Base-by-base conservation (phyloP, 352 stramenopile genomes). In the Pseudoperonospora humuli region DNA sequence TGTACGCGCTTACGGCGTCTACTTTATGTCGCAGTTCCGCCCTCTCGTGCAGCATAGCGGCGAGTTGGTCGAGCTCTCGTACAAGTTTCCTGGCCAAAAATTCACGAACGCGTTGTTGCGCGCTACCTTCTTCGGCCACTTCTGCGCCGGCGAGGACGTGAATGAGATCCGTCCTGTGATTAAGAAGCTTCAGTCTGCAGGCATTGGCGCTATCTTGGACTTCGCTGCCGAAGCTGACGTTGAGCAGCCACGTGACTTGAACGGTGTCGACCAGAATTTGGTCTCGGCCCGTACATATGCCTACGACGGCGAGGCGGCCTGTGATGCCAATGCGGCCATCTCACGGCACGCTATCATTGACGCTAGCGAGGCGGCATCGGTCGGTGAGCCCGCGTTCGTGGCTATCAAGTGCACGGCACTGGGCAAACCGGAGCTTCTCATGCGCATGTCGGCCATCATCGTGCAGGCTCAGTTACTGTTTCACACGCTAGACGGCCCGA, bases 331-430 rank as follows among this genome's bases (percentile, higher is more conserved):
- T 59, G 75, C 89, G 1, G 68, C 90, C 32, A 93, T 92, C 46
- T 81, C 77, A 11, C 75, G 78, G 21, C 72, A 89, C 48, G 76
- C 82, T 9, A 90, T 94, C 52, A 70, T 86, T 14, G 76, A 89
- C 21, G 75, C 82, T 0, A 78, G 74, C 13, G 49, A 65, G 18
- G 47, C 61, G 0, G 52, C 57, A 0, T 62, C 52, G 1, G 45
- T 45, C 7, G 70, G 67, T 13, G 74, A 86, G 52, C 69, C 75
- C 0, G 93, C 92, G 19, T 98, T 98, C 70, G 89, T 95, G 11
- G 95, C 95, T 23, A 90, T 98, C 54, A 99, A 99, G 69, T 88
- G 97, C 41, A 98, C 96, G 31, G 95, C 95, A 14, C 65, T 99
- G 9, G 92, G 92, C 24, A 97, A 98, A 70, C 96, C 96, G 0